Base-by-base conservation (phyloP, 2,329 filamentous ascomycete genomes). In the Cryphonectria radicalis region DNA sequence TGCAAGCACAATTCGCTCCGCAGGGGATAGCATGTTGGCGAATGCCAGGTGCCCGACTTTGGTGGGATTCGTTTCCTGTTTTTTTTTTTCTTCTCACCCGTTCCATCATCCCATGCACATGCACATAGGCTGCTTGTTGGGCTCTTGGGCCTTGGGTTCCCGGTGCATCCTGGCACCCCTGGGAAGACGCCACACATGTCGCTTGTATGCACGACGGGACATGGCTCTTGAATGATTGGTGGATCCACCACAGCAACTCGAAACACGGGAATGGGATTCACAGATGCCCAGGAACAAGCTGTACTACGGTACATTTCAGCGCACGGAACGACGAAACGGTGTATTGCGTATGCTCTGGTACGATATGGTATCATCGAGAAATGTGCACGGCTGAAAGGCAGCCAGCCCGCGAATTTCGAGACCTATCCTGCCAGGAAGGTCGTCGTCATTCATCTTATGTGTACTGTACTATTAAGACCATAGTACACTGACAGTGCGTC, bases 141-240 rank as follows among this genome's bases (percentile, higher is more conserved):
- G 14, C 55, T n/a, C 55, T 32, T 6, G 46, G 55, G 13, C 28
- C 11, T 57, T 10, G 17, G 17, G 1, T 59, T 59, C n/a, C 55
- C 11, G 7, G n/a, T 11, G n/a, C 50, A 53, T 25, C 22, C 50
- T 8, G 32, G 8, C 60, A 19, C 60, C 40, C 42, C n/a, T n/a
- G 37, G 17, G 17, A 13, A 22, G 63, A 13, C 43, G 63, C 63
- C 63, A 64, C 63, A 46, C 28, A 65, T 65, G 42, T 65, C 63
- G 63, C 42, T 65, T 65, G 63, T 35, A 46, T 65, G 63, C 63
- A 65, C 28, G 63, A 19, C 63, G 43, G 43, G 8, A 50, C 43
- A 35, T 53, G 6, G 37, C 25, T 32, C 63, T 6, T 8, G 19
- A 50, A 42, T 28, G 43, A 65, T 65, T 65, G 42, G 63, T 65